Percentiles rank a stretch among this genome's conserved stretches.
Evolutionary conservation across 352 stramenopile species (phyloP).

Genomic region (Pythium vanterpoolii): DNA sequence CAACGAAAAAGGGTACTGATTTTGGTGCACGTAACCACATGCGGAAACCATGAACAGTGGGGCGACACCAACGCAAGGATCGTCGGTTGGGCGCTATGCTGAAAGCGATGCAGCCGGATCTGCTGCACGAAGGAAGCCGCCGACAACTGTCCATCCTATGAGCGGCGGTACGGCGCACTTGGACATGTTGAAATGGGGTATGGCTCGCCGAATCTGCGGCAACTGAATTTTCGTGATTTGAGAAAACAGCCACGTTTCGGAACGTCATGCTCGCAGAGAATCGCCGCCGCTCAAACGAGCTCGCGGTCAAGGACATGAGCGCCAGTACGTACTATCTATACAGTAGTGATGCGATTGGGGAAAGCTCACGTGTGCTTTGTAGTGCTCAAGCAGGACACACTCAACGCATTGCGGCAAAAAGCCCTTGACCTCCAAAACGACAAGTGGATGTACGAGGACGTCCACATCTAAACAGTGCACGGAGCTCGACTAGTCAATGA

Average conservation of each 20-base stretch:
- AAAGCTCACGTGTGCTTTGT: not conserved
- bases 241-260: conserved; percentile 6
- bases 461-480: conserved; percentile 35
- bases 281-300: conserved; percentile 45
- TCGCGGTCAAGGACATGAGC: conserved; percentile 42
- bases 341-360: not conserved
- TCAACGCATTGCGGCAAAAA: conserved; percentile 47
- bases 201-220: not conserved
- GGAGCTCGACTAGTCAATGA: too few relatives aligned
- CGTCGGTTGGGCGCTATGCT: not conserved
- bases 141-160: conserved; percentile 2
- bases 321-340: conserved; percentile 24
- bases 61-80: not conserved
- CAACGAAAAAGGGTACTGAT: too few relatives aligned
- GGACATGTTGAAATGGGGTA: not conserved
- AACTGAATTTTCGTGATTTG: not conserved
- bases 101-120: conserved; percentile 1
- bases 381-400: conserved; percentile 58
- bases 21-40: not conserved
- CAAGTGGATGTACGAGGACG: conserved; percentile 76
- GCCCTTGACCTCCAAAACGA: conserved; percentile 57
- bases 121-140: conserved; percentile 6
- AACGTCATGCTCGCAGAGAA: conserved; percentile 54
- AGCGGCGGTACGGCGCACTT: conserved; percentile 25
- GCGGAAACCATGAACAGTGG: not conserved